Conservation (phyloP, 192 early-diverging fungal genomes). For the Paraglomus brasilianum region DNA sequence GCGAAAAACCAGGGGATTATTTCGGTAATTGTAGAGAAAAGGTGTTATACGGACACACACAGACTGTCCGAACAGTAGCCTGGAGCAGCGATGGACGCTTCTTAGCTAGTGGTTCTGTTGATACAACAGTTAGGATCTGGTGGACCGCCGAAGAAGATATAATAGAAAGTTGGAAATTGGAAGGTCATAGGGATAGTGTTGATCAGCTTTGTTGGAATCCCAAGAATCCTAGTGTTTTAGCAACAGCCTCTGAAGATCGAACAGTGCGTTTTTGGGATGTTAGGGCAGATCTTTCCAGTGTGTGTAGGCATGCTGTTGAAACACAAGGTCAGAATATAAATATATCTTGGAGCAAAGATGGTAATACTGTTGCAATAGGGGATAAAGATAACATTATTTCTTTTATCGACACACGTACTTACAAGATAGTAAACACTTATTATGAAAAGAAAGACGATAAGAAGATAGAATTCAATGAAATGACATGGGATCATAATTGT, state of each 20-base stretch:
- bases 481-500: slow-evolving; percentile 73
- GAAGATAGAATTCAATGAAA: slow-evolving; percentile 66
- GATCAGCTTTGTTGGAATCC: slow-evolving; percentile 83
- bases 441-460: slow-evolving; percentile 28
- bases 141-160: slow-evolving; percentile 54
- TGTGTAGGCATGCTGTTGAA: slow-evolving; percentile 54
- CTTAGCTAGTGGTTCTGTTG: slow-evolving; percentile 72
- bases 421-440: slow-evolving; percentile 31
- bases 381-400: slow-evolving; percentile 52
- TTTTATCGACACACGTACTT: background rate
- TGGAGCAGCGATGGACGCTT: slow-evolving; percentile 71
- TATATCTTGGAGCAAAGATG: slow-evolving; percentile 80
- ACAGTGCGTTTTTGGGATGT: slow-evolving; percentile 83
- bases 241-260: slow-evolving; percentile 75
- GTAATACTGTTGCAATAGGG: slow-evolving; percentile 74
- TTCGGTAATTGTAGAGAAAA: slow-evolving; percentile 19
- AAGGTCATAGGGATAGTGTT: slow-evolving; percentile 75
- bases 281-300: slow-evolving; percentile 58
- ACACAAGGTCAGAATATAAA: slow-evolving; percentile 86
- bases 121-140: slow-evolving; percentile 74
- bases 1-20: too few relatives aligned
- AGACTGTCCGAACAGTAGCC: slow-evolving; percentile 65
- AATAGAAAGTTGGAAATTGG: slow-evolving; percentile 59
- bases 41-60: slow-evolving; percentile 22
- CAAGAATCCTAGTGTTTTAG: slow-evolving; percentile 64